These are phyloP conservation scores for Acer campestre DNA, from an alignment of 345 rosid species.

Conservation along the genomic window DNA sequence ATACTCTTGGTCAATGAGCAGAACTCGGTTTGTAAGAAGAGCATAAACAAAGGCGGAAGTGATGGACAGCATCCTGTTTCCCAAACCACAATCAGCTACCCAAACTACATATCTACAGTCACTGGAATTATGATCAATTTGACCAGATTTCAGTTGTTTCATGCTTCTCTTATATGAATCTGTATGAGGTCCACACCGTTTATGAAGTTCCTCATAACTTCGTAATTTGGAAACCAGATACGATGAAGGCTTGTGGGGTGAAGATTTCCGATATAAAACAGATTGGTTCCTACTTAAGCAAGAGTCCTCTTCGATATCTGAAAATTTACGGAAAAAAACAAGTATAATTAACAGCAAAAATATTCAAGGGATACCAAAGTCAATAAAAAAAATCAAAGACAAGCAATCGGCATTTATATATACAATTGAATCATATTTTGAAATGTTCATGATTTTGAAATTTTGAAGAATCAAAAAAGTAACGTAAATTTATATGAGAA, in stretches of 20 bases:
- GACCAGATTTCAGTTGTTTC: slow-evolving; percentile 17
- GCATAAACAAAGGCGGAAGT: slow-evolving; percentile 22
- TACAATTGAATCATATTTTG: too few species aligned
- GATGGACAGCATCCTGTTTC: slow-evolving; percentile 24
- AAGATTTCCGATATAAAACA: slow-evolving; percentile 13
- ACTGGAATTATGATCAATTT: slow-evolving; percentile 7
- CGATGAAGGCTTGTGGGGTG: slow-evolving; percentile 18
- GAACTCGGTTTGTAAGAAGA: slow-evolving; percentile 22
- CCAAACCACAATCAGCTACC: slow-evolving; percentile 19
- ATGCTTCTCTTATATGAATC: slow-evolving; percentile 9
- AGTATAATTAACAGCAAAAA: not conserved
- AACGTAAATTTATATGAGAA: too few species aligned
- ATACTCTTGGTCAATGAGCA: slow-evolving; percentile 13
- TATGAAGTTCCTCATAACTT: slow-evolving; percentile 22
- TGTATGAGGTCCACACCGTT: slow-evolving; percentile 14
- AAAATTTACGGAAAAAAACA: not conserved
- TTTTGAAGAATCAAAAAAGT: too few species aligned
- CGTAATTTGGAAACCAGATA: slow-evolving; percentile 16
- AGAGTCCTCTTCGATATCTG: not conserved
- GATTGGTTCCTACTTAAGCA: slow-evolving; percentile 19
- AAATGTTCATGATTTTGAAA: too few species aligned
- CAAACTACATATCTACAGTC: slow-evolving; percentile 16
- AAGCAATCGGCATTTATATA: too few species aligned
- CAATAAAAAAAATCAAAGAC: too few species aligned
- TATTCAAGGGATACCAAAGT: not conserved